phyloP scores from a whole-genome alignment of 2,329 filamentous ascomycete genomes.

The Cladosporium colombiae region DNA sequence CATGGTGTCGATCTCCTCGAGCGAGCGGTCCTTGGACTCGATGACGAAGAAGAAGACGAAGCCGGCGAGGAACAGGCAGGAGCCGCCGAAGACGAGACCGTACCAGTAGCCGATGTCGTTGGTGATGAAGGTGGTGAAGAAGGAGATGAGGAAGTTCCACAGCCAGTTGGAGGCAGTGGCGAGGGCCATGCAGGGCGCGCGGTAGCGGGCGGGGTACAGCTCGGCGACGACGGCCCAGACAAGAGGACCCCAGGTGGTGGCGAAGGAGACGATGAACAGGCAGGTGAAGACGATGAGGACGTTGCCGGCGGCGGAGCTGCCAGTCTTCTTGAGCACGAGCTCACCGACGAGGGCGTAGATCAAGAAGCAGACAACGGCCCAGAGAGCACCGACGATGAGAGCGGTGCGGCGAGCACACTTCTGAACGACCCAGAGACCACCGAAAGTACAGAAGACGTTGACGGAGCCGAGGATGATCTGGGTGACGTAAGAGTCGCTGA shows the following conservation, averaged over 20 bases:
- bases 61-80: constrained; percentile 36
- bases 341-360: constrained; percentile 50
- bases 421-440: constrained; percentile 51
- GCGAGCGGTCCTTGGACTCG: constrained; percentile 39
- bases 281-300: constrained; percentile 41
- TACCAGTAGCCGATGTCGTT: constrained; percentile 42
- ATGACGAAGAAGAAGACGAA: constrained; percentile 44
- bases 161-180: constrained; percentile 49
- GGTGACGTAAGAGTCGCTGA: constrained; percentile 47
- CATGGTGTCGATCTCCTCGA: constrained; percentile 46
- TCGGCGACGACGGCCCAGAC: constrained; percentile 41
- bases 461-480: constrained; percentile 51
- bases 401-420: constrained; percentile 51
- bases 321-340: constrained; percentile 30
- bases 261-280: constrained; percentile 40
- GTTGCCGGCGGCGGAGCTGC: constrained; percentile 33
- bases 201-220: constrained; percentile 40
- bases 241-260: constrained; percentile 39
- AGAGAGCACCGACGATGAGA: constrained; percentile 48
- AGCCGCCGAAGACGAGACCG: constrained; percentile 43
- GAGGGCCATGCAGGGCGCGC: constrained; percentile 47
- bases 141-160: constrained; percentile 38
- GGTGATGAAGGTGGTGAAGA: constrained; percentile 43
- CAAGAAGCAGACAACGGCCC: constrained; percentile 59
- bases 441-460: constrained; percentile 51